Evolutionary conservation across 176 grass and related monocot species (phyloP), one percentile per base, ranked within the genome.

Genomic region (Musa itinerans): DNA sequence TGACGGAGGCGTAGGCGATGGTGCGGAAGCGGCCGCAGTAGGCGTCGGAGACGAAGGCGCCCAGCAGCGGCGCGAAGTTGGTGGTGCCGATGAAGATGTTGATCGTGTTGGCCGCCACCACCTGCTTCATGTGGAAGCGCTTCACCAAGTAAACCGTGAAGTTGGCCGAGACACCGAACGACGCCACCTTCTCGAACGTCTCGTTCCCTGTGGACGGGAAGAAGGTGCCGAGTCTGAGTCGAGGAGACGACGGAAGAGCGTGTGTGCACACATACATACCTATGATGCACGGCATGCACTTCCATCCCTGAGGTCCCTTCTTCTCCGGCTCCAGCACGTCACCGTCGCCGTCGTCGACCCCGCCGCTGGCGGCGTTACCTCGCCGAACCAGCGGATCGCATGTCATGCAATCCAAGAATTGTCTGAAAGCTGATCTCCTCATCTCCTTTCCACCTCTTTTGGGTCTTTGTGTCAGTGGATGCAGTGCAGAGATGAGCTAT

Each of bases 21-120:
- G 78, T 84, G 62, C 67, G 79, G 79, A 86, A 86, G 22, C 86
- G 80, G 78, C 83, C 86, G 68, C 83, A 16, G 54, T 89, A 89
- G 65, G 68, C 29, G 48, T 89, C 83, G 1, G 86, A 82, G 65
- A 84, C 65, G 83, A 84, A 88, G 25, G 83, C 83, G 11, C 83
- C 81, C 24, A 86, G 23, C 74, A 84, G 27, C 6, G 81, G 83
- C 0, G 81, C 64, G 11, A 88, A 80, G 86, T 92, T 84, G 15
- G 72, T 71, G 2, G 79, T 86, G 1, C 72, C 86, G 0, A 25
- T 65, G 83, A 86, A 86, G 43, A 84, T 82, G 78, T 63, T 92
- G 75, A 68, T 76, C 29, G 80, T 73, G 74, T 75, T 86, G 22
- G 65, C 63, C 14, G 89, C 83, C 27, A 72, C 10, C 11, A 88